Evolutionary conservation across 1,284 basidiomycete species (phyloP).

Genomic region (Phylloboletellus chloephorus): DNA sequence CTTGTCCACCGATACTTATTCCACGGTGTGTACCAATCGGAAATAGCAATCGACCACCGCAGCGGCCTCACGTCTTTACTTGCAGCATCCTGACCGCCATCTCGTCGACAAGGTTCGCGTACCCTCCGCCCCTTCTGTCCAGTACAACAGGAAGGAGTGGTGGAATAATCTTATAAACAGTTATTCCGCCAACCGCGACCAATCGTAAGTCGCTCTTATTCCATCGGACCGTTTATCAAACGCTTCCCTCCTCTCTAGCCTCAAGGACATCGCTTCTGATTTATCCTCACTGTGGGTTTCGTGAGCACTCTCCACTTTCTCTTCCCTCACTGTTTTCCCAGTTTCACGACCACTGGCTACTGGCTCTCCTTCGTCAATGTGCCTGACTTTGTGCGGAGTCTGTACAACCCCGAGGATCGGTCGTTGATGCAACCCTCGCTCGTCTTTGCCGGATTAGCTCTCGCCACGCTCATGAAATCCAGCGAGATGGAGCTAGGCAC

Average conservation of each 20-base stretch:
- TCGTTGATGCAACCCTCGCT: constrained; percentile 62
- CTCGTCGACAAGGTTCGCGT: constrained; percentile 34
- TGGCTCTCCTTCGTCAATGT: constrained; percentile 64
- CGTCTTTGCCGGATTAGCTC: constrained; percentile 60
- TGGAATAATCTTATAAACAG: constrained; percentile 56
- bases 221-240: not conserved
- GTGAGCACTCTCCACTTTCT: not conserved
- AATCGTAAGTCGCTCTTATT: constrained; percentile 35
- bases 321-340: constrained; percentile 21
- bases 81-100: constrained; percentile 27
- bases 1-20: constrained; percentile 25
- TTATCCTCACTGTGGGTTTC: constrained; percentile 50
- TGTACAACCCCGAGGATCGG: constrained; percentile 47
- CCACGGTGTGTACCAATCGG: constrained; percentile 19
- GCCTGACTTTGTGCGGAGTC: constrained; percentile 46
- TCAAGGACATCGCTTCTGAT: constrained; percentile 49
- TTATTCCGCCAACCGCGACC: constrained; percentile 40
- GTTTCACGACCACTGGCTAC: constrained; percentile 48
- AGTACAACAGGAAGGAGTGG: constrained; percentile 50
- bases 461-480: constrained; percentile 69
- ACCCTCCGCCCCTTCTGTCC: constrained; percentile 38
- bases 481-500: constrained; percentile 56
- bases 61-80: constrained; percentile 1
- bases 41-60: not conserved
- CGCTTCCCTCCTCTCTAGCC: constrained; percentile 31